phyloP scores from a whole-genome alignment of 164 flowering plant species.

The Vitis rupestris region DNA sequence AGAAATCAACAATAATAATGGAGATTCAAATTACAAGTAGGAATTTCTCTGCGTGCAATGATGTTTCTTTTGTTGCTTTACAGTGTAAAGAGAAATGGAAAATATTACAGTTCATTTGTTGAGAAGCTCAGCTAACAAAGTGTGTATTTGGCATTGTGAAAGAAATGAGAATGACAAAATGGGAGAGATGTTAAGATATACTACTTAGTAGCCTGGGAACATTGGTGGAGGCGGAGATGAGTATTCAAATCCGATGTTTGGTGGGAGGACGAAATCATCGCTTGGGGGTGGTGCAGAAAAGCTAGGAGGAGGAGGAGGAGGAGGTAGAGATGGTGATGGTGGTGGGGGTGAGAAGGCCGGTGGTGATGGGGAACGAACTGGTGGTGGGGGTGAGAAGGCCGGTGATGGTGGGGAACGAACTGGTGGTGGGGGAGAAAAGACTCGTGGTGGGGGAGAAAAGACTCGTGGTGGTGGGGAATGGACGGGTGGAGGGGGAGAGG shows the following conservation, averaged over 20 bases:
- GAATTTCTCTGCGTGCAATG: not conserved
- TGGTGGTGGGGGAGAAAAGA: not conserved
- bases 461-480: constrained; percentile 2
- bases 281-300: constrained; percentile 16
- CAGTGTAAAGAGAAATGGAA: not conserved
- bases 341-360: constrained; percentile 17
- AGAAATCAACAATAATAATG: not conserved
- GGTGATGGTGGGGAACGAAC: not conserved
- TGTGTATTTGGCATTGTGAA: not conserved
- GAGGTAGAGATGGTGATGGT: not conserved
- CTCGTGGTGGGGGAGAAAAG: not conserved
- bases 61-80: not conserved
- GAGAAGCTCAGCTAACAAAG: constrained; percentile 8
- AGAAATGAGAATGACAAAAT: constrained; percentile 5
- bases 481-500: constrained; percentile 1
- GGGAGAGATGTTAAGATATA: not conserved
- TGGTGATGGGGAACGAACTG: constrained; percentile 9
- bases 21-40: not conserved
- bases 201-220: constrained; percentile 47
- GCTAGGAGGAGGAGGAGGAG: constrained; percentile 1
- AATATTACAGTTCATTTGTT: constrained; percentile 1
- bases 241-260: constrained; percentile 37
- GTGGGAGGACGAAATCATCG: constrained; percentile 33
- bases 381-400: not conserved
- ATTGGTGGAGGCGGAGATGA: constrained; percentile 66